Evolutionary conservation across 2,329 filamentous ascomycete genomes (phyloP), one percentile per base, ranked within the genome.

Genomic region (Hypoxylon sp.): DNA sequence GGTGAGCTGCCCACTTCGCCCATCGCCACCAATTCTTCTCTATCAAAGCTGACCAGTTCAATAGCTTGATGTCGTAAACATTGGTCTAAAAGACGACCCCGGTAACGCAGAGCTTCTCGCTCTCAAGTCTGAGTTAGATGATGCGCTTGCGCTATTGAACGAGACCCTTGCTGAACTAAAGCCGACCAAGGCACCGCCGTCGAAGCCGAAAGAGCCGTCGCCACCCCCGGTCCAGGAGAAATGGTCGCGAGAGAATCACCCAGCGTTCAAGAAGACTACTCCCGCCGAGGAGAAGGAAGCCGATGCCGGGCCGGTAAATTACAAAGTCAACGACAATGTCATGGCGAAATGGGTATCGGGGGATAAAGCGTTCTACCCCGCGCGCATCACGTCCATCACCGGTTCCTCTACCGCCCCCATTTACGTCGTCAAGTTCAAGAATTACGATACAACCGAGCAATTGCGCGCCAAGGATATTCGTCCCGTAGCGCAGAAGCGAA

Each of bases 371-470:
- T 98, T 94, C 82, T 98, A 98, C 82, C 91, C 93, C 50, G 96
- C 94, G 46, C 91, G 93, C 75, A 97, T 99, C 80, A 95, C 93
- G 56, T 94, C 92, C 57, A 94, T 98, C 75, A 98, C 95, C 21
- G 96, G 96, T 65, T 97, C 94, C 7, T 91, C 91, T n/a, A 92
- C 90, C 47, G 92, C 93, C 57, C 95, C 94, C 37, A 93, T 98
- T 70, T 99, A 98, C 79, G 92, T 93, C 52, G 94, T 99, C 80
- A 96, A 92, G 74, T 99, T 98, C 85, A 95, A 97, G 82, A 93
- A 89, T 75, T 98, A 98, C 82, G 89, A 91, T 70, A 93, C 88
- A 21, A 93, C 91, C 50, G 94, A 97, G 80, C 96, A 92, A 35
- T 82, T 97, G 67, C 88, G 91, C 67, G 89, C 92, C 68, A 91